Percentiles rank a stretch among this genome's conserved stretches.
Evolutionary conservation across 2,329 filamentous ascomycete species (phyloP).

Genomic region (Lachnellula suecica): DNA sequence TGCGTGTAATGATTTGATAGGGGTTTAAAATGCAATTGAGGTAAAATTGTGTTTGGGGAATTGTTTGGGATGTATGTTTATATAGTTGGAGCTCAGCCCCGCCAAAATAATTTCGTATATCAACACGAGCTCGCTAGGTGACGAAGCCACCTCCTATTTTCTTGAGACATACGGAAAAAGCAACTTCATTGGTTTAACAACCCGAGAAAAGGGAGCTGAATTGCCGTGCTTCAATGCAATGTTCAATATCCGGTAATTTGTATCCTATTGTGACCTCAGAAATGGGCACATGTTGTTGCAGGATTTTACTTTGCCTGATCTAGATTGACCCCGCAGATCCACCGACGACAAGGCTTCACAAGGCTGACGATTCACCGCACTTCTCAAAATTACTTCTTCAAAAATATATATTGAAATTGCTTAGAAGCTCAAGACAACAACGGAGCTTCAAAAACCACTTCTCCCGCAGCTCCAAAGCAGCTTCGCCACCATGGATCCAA

Average conservation of each 20-base stretch:
- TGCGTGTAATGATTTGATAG: constrained; percentile 5
- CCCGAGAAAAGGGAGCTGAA: not conserved
- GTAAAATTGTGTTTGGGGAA: not conserved
- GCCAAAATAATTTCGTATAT: constrained; percentile 12
- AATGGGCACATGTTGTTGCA: not conserved
- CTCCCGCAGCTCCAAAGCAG: not conserved
- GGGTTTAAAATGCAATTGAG: not conserved
- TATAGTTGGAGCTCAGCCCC: constrained; percentile 24
- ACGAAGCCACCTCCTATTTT: constrained; percentile 16
- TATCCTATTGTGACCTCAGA: not conserved
- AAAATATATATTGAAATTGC: no score
- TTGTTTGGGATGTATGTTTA: constrained; percentile 8
- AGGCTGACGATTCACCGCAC: not conserved
- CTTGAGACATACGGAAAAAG: constrained; percentile 2
- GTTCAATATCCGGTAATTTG: not conserved
- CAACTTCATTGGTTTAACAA: not conserved
- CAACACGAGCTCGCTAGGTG: constrained; percentile 14
- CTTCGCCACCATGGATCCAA: not conserved
- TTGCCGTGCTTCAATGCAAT: not conserved
- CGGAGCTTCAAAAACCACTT: not conserved
- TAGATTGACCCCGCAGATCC: not conserved
- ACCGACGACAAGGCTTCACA: not conserved
- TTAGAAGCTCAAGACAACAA: not conserved
- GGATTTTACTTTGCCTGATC: not conserved
- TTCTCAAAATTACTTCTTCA: not conserved